Evolutionary conservation across 371 early-diverging fungal genomes (phyloP).

Genomic region (Mucor indicus): DNA sequence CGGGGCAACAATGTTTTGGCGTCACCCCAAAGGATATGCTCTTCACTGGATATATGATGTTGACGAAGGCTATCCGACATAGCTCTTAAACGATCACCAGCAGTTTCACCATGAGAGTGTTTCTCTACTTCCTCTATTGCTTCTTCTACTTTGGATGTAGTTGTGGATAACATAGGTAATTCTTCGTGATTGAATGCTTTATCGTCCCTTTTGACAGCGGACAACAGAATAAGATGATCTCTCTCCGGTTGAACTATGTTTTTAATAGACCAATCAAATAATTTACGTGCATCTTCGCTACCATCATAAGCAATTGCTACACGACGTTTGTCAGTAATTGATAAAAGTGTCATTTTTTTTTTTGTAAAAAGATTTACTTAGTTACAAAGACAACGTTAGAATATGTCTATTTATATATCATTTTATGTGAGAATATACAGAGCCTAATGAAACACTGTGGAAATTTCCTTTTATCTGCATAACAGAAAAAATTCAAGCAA

Average conservation of each 20-base stretch:
- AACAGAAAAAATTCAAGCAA: no score
- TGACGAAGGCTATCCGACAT: constrained; percentile 31
- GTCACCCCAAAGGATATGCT: constrained; percentile 49
- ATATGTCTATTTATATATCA: no score
- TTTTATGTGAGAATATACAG: no score
- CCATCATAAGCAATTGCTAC: constrained; percentile 52
- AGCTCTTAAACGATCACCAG: constrained; percentile 27
- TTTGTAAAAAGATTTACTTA: constrained; percentile 66
- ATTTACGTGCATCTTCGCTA: constrained; percentile 43
- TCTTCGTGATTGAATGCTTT: constrained; percentile 3
- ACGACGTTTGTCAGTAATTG: constrained; percentile 47
- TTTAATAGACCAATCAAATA: constrained; percentile 47
- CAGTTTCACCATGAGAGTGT: constrained; percentile 28
- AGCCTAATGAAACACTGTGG: no score
- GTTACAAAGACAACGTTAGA: no score
- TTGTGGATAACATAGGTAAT: constrained; percentile 38
- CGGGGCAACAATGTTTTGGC: constrained; percentile 37
- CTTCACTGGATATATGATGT: constrained; percentile 36
- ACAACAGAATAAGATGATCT: constrained; percentile 44
- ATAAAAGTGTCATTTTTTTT: no score
- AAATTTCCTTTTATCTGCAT: no score
- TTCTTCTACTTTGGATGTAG: constrained; percentile 24
- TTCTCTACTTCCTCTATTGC: constrained; percentile 25
- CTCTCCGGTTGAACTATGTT: constrained; percentile 41
- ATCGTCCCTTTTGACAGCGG: constrained; percentile 30